A percentile compares a stretch with the other conserved stretches of the same genome.
Conservation (phyloP, 2,329 filamentous ascomycete genomes). For the Pseudonectria buxi region DNA sequence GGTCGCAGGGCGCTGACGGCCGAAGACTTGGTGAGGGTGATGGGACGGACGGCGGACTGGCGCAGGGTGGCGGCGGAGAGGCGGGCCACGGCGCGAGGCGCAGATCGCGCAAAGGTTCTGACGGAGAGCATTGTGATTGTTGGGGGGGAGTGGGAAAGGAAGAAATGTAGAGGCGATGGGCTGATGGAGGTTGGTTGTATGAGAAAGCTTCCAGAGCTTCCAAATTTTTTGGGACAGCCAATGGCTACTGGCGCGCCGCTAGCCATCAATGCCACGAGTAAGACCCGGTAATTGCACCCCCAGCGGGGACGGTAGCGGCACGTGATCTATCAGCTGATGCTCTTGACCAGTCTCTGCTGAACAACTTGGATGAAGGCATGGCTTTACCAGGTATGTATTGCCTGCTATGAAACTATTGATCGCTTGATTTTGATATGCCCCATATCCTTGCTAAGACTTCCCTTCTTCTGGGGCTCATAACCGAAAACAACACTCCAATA, state of each 20-base stretch:
- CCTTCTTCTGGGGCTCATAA: too few relatives aligned
- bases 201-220: slow-evolving; percentile 14
- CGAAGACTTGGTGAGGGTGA: slow-evolving; percentile 41
- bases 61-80: slow-evolving; percentile 45
- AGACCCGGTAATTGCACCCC: background rate
- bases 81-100: slow-evolving; percentile 57
- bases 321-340: slow-evolving; percentile 1
- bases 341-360: too few relatives aligned
- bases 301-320: background rate
- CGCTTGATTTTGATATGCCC: too few relatives aligned
- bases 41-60: slow-evolving; percentile 43
- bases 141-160: slow-evolving; percentile 4
- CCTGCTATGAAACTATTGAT: too few relatives aligned
- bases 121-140: slow-evolving; percentile 59
- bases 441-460: too few relatives aligned
- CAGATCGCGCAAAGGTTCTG: slow-evolving; percentile 57
- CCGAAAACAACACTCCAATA: too few relatives aligned
- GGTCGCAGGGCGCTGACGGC: slow-evolving; percentile 24
- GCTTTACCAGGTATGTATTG: too few relatives aligned
- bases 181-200: slow-evolving; percentile 9
- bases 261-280: background rate
- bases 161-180: slow-evolving; percentile 8
- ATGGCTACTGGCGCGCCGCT: slow-evolving; percentile 1
- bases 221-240: slow-evolving; percentile 17
- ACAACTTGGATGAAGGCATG: too few relatives aligned